phyloP scores from a whole-genome alignment of 805 yeast species.

The Metschnikowia anglica region DNA sequence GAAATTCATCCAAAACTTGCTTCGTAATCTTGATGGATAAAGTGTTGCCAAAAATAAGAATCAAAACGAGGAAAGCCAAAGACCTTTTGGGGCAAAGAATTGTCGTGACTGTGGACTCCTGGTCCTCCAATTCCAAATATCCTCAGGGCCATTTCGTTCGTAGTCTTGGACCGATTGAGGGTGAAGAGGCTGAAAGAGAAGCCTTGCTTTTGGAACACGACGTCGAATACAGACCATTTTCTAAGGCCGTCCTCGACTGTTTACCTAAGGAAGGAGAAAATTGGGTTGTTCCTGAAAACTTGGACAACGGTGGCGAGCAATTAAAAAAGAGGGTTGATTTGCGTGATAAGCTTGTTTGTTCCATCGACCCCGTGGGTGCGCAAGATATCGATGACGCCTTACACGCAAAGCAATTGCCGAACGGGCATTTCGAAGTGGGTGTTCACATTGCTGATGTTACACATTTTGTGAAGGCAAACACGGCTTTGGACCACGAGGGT shows the following conservation, averaged over 20 bases:
- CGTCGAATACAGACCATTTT: conserved; percentile 93
- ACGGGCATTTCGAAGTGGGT: conserved; percentile 96
- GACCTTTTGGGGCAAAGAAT: conserved; percentile 87
- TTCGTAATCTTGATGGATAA: conserved; percentile 88
- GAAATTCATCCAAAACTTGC: conserved; percentile 72
- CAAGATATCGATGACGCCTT: conserved; percentile 98
- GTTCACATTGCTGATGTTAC: conserved; percentile 99
- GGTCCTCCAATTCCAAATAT: conserved; percentile 80
- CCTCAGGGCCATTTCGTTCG: conserved; percentile 97
- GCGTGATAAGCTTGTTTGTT: conserved; percentile 85
- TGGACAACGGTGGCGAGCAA: conserved; percentile 51
- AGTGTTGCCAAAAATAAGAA: conserved; percentile 81
- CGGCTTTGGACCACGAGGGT: conserved; percentile 93
- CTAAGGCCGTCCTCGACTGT: conserved; percentile 88
- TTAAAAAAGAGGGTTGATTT: conserved; percentile 73
- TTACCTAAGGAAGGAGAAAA: conserved; percentile 90
- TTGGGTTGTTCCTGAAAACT: conserved; percentile 81
- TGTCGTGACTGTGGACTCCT: conserved; percentile 87
- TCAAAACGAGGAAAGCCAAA: conserved; percentile 80
- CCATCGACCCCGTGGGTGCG: conserved; percentile 97
- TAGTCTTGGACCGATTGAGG: conserved; percentile 84
- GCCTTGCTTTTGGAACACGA: conserved; percentile 92
- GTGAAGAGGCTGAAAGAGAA: conserved; percentile 93
- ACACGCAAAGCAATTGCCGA: conserved; percentile 80
- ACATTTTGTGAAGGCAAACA: conserved; percentile 90